phyloP scores from a whole-genome alignment of 345 rosid genomes.

The Cardamine resedifolia region DNA sequence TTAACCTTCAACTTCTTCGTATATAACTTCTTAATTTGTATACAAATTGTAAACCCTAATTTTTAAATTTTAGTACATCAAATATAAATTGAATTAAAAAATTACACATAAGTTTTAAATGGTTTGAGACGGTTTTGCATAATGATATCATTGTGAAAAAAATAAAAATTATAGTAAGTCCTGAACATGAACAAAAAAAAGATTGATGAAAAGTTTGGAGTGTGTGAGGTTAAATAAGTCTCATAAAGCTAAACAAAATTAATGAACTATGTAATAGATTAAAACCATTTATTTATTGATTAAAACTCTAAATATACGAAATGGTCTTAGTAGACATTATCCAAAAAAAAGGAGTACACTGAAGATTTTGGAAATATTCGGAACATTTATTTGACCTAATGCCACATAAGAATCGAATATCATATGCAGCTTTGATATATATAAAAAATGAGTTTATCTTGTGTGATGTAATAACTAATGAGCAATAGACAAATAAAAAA shows the following conservation, averaged over 20 bases:
- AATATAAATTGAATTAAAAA: neutral
- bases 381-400: conserved; percentile 6
- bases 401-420: neutral
- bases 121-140: neutral
- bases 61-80: neutral
- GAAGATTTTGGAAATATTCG: neutral
- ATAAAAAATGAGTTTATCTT: no score
- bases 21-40: neutral
- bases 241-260: neutral
- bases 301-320: neutral
- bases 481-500: conserved; percentile 1
- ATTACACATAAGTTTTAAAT: neutral
- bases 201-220: neutral
- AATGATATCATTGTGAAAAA: neutral
- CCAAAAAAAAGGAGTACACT: neutral
- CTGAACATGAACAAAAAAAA: neutral
- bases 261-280: neutral
- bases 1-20: no score
- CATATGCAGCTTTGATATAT: neutral
- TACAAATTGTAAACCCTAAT: neutral
- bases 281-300: neutral
- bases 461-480: conserved; percentile 15
- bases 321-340: neutral
- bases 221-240: neutral
- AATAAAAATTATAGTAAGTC: neutral